A percentile compares a stretch with the other conserved stretches of the same genome.
These are phyloP conservation scores for Naganishia kalamii DNA, from an alignment of 768 basidiomycete species.

Conservation along the genomic window DNA sequence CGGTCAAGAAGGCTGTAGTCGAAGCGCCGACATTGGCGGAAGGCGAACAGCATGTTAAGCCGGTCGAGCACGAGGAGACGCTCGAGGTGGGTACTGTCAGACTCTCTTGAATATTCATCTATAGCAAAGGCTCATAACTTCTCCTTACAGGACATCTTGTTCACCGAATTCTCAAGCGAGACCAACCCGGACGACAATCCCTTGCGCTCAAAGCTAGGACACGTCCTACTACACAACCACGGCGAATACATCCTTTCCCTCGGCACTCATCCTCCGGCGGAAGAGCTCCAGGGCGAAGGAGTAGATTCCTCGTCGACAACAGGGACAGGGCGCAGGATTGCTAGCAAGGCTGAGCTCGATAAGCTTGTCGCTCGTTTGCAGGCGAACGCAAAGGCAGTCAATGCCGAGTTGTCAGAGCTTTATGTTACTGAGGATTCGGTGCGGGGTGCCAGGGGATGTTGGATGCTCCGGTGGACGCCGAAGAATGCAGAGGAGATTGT, in stretches of 20 bases:
- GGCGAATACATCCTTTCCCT: slow-evolving; percentile 46
- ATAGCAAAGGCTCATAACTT: no score
- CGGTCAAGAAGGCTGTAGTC: neutral
- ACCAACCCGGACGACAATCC: slow-evolving; percentile 22
- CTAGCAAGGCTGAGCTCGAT: slow-evolving; percentile 26
- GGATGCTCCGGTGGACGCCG: slow-evolving; percentile 36
- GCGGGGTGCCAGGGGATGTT: slow-evolving; percentile 31
- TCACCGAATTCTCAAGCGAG: slow-evolving; percentile 16
- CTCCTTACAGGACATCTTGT: slow-evolving; percentile 12
- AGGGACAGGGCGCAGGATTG: slow-evolving; percentile 18
- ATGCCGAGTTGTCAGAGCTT: slow-evolving; percentile 39
- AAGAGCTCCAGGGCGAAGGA: slow-evolving; percentile 11
- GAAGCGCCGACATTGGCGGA: neutral
- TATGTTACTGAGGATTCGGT: slow-evolving; percentile 28
- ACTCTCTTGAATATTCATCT: neutral
- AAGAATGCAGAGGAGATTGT: slow-evolving; percentile 43
- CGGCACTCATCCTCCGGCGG: slow-evolving; percentile 36
- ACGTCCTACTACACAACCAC: slow-evolving; percentile 30
- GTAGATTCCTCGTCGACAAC: neutral
- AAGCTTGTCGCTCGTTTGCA: slow-evolving; percentile 32
- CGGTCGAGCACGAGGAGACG: neutral
- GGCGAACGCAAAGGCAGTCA: slow-evolving; percentile 23
- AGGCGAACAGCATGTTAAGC: neutral
- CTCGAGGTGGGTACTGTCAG: slow-evolving; percentile 14
- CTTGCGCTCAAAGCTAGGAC: slow-evolving; percentile 26